These are phyloP conservation scores for Diaporthe ilicicola DNA, from an alignment of 2,329 filamentous ascomycete genomes.

Conservation along the genomic window DNA sequence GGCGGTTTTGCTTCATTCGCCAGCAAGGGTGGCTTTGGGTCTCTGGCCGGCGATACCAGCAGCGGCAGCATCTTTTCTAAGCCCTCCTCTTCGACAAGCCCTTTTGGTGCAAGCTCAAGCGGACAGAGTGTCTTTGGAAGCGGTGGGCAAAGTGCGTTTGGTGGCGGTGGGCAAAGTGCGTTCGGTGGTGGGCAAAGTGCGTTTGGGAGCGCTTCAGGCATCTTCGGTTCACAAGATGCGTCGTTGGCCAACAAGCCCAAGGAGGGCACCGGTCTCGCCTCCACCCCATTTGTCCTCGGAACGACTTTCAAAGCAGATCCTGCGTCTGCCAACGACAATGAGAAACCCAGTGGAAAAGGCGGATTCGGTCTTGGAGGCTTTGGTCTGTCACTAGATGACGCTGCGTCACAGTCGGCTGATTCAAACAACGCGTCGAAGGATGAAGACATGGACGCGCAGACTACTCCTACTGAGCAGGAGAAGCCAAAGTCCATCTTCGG, in stretches of 20 bases:
- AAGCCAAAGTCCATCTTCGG: slow-evolving; percentile 47
- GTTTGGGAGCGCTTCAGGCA: slow-evolving; percentile 23
- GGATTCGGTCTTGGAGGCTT: slow-evolving; percentile 68
- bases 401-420: slow-evolving; percentile 44
- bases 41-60: slow-evolving; percentile 48
- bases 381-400: slow-evolving; percentile 63
- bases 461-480: slow-evolving; percentile 46
- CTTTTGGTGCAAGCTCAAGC: slow-evolving; percentile 42
- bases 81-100: slow-evolving; percentile 40
- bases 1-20: slow-evolving; percentile 65
- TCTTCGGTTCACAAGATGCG: slow-evolving; percentile 40
- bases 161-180: slow-evolving; percentile 13
- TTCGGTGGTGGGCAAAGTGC: slow-evolving; percentile 21
- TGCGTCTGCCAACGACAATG: slow-evolving; percentile 65
- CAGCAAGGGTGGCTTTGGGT: slow-evolving; percentile 62
- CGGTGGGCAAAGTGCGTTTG: slow-evolving; percentile 21
- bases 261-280: slow-evolving; percentile 51
- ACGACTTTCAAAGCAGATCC: slow-evolving; percentile 74
- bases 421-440: slow-evolving; percentile 50
- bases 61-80: slow-evolving; percentile 54
- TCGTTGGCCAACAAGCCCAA: slow-evolving; percentile 47
- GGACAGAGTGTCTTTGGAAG: slow-evolving; percentile 28
- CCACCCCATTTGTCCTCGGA: slow-evolving; percentile 71
- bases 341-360: slow-evolving; percentile 54
- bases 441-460: slow-evolving; percentile 59